Conservation (phyloP, 257 asterid genomes). For the Plectranthus barbatus region DNA sequence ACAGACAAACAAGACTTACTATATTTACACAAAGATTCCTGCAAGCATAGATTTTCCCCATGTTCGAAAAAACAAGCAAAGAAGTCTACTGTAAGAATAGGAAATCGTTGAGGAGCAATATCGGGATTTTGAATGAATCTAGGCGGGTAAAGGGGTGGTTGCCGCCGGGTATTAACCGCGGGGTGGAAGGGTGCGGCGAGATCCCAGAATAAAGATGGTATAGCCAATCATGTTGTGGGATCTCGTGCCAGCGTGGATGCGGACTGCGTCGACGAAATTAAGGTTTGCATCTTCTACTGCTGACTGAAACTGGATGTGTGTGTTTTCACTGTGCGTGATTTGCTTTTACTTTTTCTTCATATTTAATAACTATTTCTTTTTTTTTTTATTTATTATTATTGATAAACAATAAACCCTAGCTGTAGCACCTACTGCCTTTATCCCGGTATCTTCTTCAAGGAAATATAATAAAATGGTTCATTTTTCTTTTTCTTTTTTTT, state of each 20-base stretch:
- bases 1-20: no score
- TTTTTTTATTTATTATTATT: neutral
- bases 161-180: conserved; percentile 35
- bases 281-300: conserved; percentile 32
- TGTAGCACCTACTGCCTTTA: neutral
- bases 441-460: neutral
- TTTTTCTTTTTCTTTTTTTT: neutral
- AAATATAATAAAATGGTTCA: neutral
- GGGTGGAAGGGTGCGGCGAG: conserved; percentile 14
- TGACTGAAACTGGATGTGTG: conserved; percentile 12
- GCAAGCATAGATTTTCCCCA: no score
- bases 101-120: conserved; percentile 4
- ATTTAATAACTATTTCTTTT: no score
- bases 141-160: conserved; percentile 35
- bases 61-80: no score
- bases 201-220: neutral
- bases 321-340: conserved; percentile 33
- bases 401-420: conserved; percentile 9
- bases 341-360: neutral
- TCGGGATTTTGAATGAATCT: conserved; percentile 71
- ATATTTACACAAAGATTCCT: no score
- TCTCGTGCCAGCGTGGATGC: conserved; percentile 69
- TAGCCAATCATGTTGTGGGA: conserved; percentile 75
- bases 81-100: neutral
- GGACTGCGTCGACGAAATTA: conserved; percentile 70